Evolutionary conservation across 78 protist genomes (phyloP).

Genomic region (Mantamonas sphyraenae): DNA sequence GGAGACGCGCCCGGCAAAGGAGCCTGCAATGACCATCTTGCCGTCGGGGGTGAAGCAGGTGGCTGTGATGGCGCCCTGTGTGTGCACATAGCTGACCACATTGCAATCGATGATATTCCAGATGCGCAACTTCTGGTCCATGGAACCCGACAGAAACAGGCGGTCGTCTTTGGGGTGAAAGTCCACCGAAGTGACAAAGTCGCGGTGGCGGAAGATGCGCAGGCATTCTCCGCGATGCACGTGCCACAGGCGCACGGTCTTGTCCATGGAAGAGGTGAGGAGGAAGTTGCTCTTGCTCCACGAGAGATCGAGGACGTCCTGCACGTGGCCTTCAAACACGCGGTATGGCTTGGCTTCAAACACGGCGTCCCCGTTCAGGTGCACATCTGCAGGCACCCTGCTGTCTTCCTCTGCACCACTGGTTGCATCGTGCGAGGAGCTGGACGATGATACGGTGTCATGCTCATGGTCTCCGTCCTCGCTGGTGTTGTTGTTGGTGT

Average conservation of each 20-base stretch:
- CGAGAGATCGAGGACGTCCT: conserved; percentile 34
- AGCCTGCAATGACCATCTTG: conserved; percentile 24
- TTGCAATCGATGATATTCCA: conserved; percentile 31
- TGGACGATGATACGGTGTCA: too few species aligned
- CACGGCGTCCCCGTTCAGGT: neutral
- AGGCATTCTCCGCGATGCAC: conserved; percentile 8
- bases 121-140: conserved; percentile 27
- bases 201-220: conserved; percentile 35
- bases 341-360: conserved; percentile 3
- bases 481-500: too few species aligned
- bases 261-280: conserved; percentile 45
- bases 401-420: too few species aligned
- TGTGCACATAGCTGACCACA: neutral
- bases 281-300: conserved; percentile 37
- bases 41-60: conserved; percentile 15
- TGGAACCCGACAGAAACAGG: conserved; percentile 30
- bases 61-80: conserved; percentile 1
- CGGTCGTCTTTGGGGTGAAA: conserved; percentile 51
- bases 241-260: conserved; percentile 52
- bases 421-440: too few species aligned
- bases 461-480: too few species aligned
- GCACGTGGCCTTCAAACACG: conserved; percentile 31
- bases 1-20: conserved; percentile 39
- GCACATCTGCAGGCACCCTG: too few species aligned
- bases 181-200: conserved; percentile 48